Base-by-base conservation (phyloP, 2,329 filamentous ascomycete species). In the Cercospora berteroae region DNA sequence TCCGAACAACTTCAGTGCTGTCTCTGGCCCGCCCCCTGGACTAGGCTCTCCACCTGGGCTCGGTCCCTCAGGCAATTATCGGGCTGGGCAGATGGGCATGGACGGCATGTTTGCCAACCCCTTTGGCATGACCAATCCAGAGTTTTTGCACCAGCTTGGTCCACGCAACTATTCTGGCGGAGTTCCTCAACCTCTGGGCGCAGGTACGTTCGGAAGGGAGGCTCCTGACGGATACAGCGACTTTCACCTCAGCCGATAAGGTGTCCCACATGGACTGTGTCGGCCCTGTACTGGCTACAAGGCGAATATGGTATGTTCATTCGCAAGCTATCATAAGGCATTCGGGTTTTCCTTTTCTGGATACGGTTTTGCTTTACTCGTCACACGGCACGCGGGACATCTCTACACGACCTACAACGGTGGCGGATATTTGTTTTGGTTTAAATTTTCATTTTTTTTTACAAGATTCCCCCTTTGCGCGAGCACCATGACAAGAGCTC, bases 11-110 rank as follows among this genome's bases (percentile, higher is more conserved):
- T 86, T 96, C 31, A 79, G 88, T 50, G 70, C 76, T 13, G 75
- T 76, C 9, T 75, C 76, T 27, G 78, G 92, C 0, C 94, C 94
- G 25, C 94, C 94, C 12, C 94, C 94, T 0, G 94, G 94, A 2
- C 85, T 97, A 8, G 78, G 87, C 1, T 88, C 88, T 6, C 93
- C 93, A 13, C 91, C 92, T 27, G 72, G 73, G 2, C 67, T 76
- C 10, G 42, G 67, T 12, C 71, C 67, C 23, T 64, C 62, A 16
- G 66, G 25, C 61, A 52, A 39, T 29, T 73, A 70, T 48, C 71
- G 68, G 20, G 56, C 67, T 36, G 62, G 64, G 16, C 70, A 70
- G 13, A 59, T 56, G 42, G 72, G 71, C 7, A 68, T 75, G 42
- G 72, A 75, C 50, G 68, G 73, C 66, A 75, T 75, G 69, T 77